Percentiles rank a stretch among this genome's conserved stretches.
phyloP scores from a whole-genome alignment of 2,329 filamentous ascomycete species.

The Cladophialophora psammophila region DNA sequence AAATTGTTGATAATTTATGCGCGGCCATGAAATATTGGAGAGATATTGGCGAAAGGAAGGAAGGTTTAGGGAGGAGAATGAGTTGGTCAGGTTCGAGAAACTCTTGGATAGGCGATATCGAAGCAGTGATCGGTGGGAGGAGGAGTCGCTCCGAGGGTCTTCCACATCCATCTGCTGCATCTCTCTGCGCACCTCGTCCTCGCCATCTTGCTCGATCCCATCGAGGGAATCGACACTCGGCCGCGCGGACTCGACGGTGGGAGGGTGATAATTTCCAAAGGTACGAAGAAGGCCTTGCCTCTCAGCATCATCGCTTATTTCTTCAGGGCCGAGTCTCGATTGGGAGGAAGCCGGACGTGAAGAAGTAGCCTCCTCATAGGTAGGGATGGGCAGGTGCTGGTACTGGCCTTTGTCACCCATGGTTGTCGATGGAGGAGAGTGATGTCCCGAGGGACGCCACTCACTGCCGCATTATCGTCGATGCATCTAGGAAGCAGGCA shows the following conservation, averaged over 20 bases:
- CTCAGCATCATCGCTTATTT: constrained; percentile 74
- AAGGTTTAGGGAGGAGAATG: constrained; percentile 64
- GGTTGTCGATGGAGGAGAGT: constrained; percentile 27
- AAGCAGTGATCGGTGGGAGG: constrained; percentile 49
- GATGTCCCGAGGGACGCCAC: constrained; percentile 38
- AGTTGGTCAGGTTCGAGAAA: constrained; percentile 63
- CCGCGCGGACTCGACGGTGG: constrained; percentile 83
- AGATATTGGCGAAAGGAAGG: constrained; percentile 55
- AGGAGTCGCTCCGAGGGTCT: constrained; percentile 61
- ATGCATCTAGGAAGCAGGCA: constrained; percentile 18
- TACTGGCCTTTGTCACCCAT: constrained; percentile 64
- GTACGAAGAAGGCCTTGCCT: constrained; percentile 73
- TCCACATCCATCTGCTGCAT: constrained; percentile 90
- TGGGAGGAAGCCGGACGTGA: constrained; percentile 62
- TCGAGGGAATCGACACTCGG: constrained; percentile 64
- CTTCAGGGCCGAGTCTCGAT: constrained; percentile 60
- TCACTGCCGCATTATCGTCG: constrained; percentile 30
- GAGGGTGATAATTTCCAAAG: constrained; percentile 72
- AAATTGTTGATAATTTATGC: constrained; percentile 46
- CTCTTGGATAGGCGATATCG: constrained; percentile 63
- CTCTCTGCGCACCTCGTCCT: constrained; percentile 74
- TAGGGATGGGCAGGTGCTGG: constrained; percentile 75
- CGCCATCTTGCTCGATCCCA: constrained; percentile 63
- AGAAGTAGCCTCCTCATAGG: constrained; percentile 80
- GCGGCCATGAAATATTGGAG: constrained; percentile 50